phyloP scores from a whole-genome alignment of 2,329 filamentous ascomycete species.

The Trichoderma afroharzianum region DNA sequence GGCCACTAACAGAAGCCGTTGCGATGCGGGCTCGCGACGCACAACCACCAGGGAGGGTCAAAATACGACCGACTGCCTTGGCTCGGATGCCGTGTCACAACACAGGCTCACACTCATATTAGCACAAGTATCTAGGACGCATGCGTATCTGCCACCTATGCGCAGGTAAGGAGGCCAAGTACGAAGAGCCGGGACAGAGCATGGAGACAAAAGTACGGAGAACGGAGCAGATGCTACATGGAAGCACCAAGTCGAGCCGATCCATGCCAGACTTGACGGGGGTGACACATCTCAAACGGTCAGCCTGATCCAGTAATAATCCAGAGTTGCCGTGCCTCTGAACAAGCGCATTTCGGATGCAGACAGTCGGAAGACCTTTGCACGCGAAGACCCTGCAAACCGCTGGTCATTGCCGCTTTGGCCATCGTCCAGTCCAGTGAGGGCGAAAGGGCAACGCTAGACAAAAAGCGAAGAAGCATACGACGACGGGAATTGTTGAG shows the following conservation, averaged over 20 bases:
- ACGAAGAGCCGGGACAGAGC: background rate
- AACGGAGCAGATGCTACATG: background rate
- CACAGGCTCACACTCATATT: background rate
- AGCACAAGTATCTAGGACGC: background rate
- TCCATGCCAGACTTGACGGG: slow-evolving; percentile 8
- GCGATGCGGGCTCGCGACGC: background rate
- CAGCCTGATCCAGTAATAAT: slow-evolving; percentile 9
- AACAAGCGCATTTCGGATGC: background rate
- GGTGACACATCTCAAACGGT: slow-evolving; percentile 5
- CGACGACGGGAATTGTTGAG: background rate
- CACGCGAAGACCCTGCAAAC: slow-evolving; percentile 3
- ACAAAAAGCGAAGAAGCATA: background rate
- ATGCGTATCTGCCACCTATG: slow-evolving; percentile 5
- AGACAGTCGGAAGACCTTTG: background rate
- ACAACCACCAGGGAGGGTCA: background rate
- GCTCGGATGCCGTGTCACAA: background rate
- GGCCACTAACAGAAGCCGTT: background rate
- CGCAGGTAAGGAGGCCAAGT: background rate
- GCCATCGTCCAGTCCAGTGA: background rate
- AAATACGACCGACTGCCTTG: background rate
- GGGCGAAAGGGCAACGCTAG: background rate
- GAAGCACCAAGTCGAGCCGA: slow-evolving; percentile 8
- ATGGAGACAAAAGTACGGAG: slow-evolving; percentile 11
- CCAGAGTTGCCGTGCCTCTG: background rate
- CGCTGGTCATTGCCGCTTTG: background rate